Conservation (phyloP, 305 asterid species). For the Fraxinus sp. region DNA sequence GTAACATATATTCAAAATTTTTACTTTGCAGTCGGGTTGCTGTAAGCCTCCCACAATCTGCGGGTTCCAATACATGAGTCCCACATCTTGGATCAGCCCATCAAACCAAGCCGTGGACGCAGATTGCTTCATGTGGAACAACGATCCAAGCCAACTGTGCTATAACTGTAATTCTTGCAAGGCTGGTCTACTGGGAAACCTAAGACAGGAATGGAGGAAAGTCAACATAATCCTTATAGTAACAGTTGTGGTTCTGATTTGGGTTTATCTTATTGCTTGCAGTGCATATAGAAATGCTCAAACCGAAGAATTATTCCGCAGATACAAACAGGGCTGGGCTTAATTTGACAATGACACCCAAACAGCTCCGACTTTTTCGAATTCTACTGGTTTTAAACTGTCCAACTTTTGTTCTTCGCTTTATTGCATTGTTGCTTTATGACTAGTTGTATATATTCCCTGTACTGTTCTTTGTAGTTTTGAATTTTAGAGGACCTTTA, state of each 20-base stretch:
- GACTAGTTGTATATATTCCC: not conserved
- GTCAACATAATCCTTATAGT: constrained; percentile 63
- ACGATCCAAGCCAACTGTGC: constrained; percentile 69
- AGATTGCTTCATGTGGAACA: constrained; percentile 69
- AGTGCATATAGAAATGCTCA: constrained; percentile 80
- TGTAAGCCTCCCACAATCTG: constrained; percentile 81
- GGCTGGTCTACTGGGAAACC: constrained; percentile 81
- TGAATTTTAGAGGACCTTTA: not conserved
- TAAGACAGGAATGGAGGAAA: constrained; percentile 80
- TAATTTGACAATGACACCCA: constrained; percentile 9
- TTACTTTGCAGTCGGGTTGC: constrained; percentile 64
- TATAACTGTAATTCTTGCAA: constrained; percentile 85
- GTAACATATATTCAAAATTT: not conserved
- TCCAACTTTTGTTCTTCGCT: not conserved
- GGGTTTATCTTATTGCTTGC: constrained; percentile 62
- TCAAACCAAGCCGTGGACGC: constrained; percentile 42
- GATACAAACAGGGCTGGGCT: constrained; percentile 64
- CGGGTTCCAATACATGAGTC: constrained; percentile 59
- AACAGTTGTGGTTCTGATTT: constrained; percentile 59
- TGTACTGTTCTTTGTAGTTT: not conserved
- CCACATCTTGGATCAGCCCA: constrained; percentile 61
- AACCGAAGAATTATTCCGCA: constrained; percentile 53
- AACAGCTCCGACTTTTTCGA: not conserved
- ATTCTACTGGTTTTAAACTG: not conserved
- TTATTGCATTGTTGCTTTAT: not conserved